Base-by-base conservation (phyloP, 768 basidiomycete species). In the Auriscalpium microsporum region DNA sequence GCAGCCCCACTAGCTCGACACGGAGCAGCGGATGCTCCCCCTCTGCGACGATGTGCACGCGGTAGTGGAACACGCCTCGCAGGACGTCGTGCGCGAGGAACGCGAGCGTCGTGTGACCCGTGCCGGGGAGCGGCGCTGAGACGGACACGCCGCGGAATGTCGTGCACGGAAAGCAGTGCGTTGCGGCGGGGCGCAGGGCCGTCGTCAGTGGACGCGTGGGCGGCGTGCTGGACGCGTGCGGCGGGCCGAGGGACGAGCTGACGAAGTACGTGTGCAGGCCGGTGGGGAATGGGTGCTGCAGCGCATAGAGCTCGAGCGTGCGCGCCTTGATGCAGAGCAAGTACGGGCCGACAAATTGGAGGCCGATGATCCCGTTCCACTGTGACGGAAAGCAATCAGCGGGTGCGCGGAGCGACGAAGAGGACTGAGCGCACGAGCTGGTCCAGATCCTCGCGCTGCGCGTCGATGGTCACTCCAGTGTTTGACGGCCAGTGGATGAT, bases 301-400 rank as follows among this genome's bases (percentile, higher is more conserved):
- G 59, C 0, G 73, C 66, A 56, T 75, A 72, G 3, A 81, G 65
- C 55, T 83, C 80, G 21, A 85, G 60, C 1, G 80, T 75, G 6
- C 75, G 77, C 1, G 73, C 68, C 55, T 75, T 79, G 62, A 83
- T 74, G 21, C 78, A 71, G 23, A 84, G 65, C n/a, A 84, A 60
- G 52, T 78, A 76, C 0, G 72, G 68, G 2, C 76, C 80, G 40
- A 78, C 69, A 42, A 83, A 71, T 16, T 69, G 72, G 16, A 78
- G 57, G 9, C 70, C 72, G 1, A 78, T 65, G 9, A 82, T 69
- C 1, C 69, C 70, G 38, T 71, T 74, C 71, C 71, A 75, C 73
- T 75, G 37, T 4, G 28, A 28, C 28, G 28, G 28, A 28, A 7
- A 28, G 5, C 5, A 28, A 28, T 28, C 28, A 28, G 28, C 28